Base-by-base conservation (phyloP, 768 basidiomycete genomes). In the Coprinellus micaceus region DNA sequence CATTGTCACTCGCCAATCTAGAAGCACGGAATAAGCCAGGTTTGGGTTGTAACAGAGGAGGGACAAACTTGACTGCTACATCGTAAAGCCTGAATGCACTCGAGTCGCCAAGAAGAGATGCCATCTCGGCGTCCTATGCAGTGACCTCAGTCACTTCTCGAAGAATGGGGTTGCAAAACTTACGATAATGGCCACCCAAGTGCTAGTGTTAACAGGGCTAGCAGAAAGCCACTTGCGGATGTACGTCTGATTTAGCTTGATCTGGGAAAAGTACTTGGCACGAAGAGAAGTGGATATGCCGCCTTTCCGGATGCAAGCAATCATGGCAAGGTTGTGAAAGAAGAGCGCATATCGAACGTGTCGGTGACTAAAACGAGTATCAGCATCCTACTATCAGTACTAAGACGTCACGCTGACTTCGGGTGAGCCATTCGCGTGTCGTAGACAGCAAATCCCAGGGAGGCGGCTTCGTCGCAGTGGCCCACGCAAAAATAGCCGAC, bases 71-170 rank as follows among this genome's bases (percentile, higher is more conserved):
- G 22, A 87, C 82, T 12, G 88, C 87, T 15, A 81, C 72, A 58
- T 90, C 88, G 63, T 87, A 89, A 5, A 87, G 70, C 59, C 79
- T 81, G 65, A 85, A 82, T 1, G 86, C 83, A 54, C 84, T 80
- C 2, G 79, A 73, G 54, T 75, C 76, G 43, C 82, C 77, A 15
- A 73, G 61, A 37, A 89, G 67, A 0, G 85, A 82, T 5, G 86
- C 83, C 40, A 88, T 68, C 65, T 89, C 88, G 6, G 87, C 88
- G 61, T 90, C 86, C 85, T 88, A 43, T n/a, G n/a, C n/a, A n/a
- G n/a, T n/a, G n/a, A n/a, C n/a, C n/a, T n/a, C n/a, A n/a, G n/a
- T n/a, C n/a, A n/a, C n/a, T n/a, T n/a, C n/a, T n/a, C n/a, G n/a
- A n/a, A n/a, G n/a, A n/a, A n/a, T n/a, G n/a, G n/a, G n/a, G n/a